A percentile compares a stretch with the other conserved stretches of the same genome.
Conservation (phyloP, 148 eudicot genomes). For the Limonium bicolor region DNA sequence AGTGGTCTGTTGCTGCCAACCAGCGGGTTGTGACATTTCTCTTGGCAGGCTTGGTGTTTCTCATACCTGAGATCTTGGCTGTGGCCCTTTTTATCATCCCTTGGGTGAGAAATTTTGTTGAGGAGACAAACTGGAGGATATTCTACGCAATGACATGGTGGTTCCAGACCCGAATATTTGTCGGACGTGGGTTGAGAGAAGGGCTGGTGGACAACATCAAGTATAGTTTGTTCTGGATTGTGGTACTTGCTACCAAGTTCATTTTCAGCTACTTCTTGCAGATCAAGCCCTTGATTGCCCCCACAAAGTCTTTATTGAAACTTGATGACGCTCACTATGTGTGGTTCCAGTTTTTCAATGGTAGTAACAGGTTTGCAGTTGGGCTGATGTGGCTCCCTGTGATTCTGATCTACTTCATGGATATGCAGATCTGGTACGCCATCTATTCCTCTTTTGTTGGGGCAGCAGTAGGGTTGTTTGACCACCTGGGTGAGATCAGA, state of each 20-base stretch:
- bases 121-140: conserved; percentile 73
- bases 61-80: conserved; percentile 58
- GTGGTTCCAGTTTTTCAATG: conserved; percentile 61
- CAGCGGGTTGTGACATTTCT: conserved; percentile 36
- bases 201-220: conserved; percentile 71
- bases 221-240: conserved; percentile 67
- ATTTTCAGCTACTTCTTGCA: conserved; percentile 65
- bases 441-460: conserved; percentile 82
- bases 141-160: conserved; percentile 83
- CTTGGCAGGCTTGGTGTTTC: conserved; percentile 39
- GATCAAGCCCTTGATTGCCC: conserved; percentile 74
- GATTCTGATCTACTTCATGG: conserved; percentile 72
- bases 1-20: conserved; percentile 41
- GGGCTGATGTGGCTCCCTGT: conserved; percentile 90
- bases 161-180: conserved; percentile 74
- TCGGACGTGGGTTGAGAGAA: conserved; percentile 84
- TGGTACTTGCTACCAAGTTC: conserved; percentile 76
- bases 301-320: conserved; percentile 33
- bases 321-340: conserved; percentile 33
- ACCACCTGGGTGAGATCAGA: conserved; percentile 85
- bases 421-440: conserved; percentile 87
- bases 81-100: conserved; percentile 54
- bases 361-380: conserved; percentile 69
- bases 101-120: conserved; percentile 66
- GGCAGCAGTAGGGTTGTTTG: conserved; percentile 67